Percentiles rank a stretch among this genome's conserved stretches.
phyloP scores from a whole-genome alignment of 129 eudicot species.

The Lonicera japonica region DNA sequence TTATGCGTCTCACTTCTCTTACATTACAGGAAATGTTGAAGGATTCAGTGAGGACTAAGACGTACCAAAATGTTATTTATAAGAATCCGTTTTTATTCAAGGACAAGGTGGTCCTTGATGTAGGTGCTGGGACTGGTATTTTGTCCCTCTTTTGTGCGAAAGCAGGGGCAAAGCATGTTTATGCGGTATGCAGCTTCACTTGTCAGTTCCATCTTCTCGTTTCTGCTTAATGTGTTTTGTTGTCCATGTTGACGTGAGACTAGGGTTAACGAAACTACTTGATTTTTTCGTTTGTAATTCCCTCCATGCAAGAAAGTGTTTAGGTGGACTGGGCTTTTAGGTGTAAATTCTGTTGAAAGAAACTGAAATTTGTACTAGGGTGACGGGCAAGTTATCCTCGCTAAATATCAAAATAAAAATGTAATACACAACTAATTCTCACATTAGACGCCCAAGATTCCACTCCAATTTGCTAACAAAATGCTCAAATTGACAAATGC shows the following conservation, averaged over 20 bases:
- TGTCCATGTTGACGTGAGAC: too few species aligned
- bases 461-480: too few species aligned
- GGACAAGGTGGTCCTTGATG: slow-evolving; percentile 94
- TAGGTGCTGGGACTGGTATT: slow-evolving; percentile 94
- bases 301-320: too few species aligned
- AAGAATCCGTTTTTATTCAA: slow-evolving; percentile 72
- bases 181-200: slow-evolving; percentile 56
- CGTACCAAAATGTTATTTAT: slow-evolving; percentile 86
- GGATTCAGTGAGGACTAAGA: slow-evolving; percentile 88
- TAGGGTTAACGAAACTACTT: too few species aligned
- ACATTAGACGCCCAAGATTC: too few species aligned
- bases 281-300: too few species aligned
- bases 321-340: too few species aligned
- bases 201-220: not conserved
- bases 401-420: too few species aligned
- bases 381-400: too few species aligned
- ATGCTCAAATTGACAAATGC: too few species aligned
- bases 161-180: slow-evolving; percentile 97
- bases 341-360: not conserved
- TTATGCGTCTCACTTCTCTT: not conserved
- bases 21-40: slow-evolving; percentile 86
- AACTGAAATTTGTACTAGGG: not conserved
- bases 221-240: slow-evolving; percentile 1
- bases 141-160: slow-evolving; percentile 97
- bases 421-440: too few species aligned